Conservation (phyloP, 1,139 yeast genomes). For the Magnusiomyces fungicola region DNA sequence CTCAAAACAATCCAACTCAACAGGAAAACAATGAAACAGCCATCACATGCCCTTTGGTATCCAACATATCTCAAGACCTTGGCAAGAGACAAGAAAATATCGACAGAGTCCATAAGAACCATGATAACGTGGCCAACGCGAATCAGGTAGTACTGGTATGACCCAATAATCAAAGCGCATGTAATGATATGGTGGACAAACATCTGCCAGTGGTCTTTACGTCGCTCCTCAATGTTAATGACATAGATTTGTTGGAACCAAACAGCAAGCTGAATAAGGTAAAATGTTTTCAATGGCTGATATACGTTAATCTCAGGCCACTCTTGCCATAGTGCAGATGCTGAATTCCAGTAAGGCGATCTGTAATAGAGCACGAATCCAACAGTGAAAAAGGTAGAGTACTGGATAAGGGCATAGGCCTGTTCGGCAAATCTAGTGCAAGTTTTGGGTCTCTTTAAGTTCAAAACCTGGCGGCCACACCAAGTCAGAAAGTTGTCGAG, state of each 20-base stretch:
- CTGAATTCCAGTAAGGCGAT: conserved; percentile 54
- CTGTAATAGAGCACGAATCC: conserved; percentile 54
- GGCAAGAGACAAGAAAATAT: conserved; percentile 62
- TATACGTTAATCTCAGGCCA: conserved; percentile 63
- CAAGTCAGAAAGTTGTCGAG: conserved; percentile 58
- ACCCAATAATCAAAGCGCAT: conserved; percentile 56
- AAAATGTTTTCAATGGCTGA: conserved; percentile 54
- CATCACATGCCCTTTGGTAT: conserved; percentile 52
- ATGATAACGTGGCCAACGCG: conserved; percentile 75
- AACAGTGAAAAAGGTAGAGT: conserved; percentile 44
- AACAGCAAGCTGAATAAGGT: conserved; percentile 60
- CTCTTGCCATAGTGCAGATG: conserved; percentile 53
- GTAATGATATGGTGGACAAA: conserved; percentile 83
- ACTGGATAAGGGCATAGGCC: conserved; percentile 71
- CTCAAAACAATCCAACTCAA: conserved; percentile 63
- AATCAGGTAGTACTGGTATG: conserved; percentile 65
- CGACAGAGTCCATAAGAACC: conserved; percentile 78
- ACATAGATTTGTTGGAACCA: conserved; percentile 81
- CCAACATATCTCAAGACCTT: conserved; percentile 74
- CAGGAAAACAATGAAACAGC: conserved; percentile 60
- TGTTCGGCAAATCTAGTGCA: conserved; percentile 75
- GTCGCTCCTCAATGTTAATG: conserved; percentile 63
- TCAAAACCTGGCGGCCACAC: conserved; percentile 39
- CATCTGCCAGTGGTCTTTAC: conserved; percentile 86
- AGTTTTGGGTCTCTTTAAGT: conserved; percentile 38